Evolutionary conservation across 768 basidiomycete genomes (phyloP), one percentile per base, ranked within the genome.

Genomic region (Pulveroboletus ravenelii): DNA sequence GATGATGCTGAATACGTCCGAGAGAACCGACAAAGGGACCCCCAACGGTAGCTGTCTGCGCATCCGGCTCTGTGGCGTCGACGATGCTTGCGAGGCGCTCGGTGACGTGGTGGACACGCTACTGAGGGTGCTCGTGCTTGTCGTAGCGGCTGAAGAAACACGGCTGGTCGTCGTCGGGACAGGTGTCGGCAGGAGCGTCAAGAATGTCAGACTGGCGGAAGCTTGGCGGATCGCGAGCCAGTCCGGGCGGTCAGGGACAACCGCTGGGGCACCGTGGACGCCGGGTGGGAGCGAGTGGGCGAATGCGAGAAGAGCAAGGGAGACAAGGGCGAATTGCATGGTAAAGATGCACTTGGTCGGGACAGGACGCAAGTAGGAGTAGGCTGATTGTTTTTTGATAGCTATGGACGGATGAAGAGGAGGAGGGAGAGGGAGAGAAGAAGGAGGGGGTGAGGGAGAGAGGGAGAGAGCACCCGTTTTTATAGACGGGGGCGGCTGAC

Each of bases 291-390:
- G 15, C 25, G 55, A 53, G n/a, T 48, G 48, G 30, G 49, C 53
- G 13, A 66, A 48, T 0, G 53, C 52, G 44, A 68, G 45, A 41
- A 63, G 52, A 47, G 50, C 52, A 18, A 61, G 32, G 6, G 64
- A 51, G 38, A 57, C 35, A 50, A 48, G 27, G 17, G 58, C 23
- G 49, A 54, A 59, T 53, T 53, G 64, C 64, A 66, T 68, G 48
- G 17, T 61, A 51, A 45, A 55, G 34, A 62, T 66, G 59, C 55
- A 55, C 57, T 54, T 47, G 55, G 51, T 55, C 51, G 48, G 53
- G 47, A 41, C 58, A 47, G 47, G 59, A 59, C 51, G 38, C 55
- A 54, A 57, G 54, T 41, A 32, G 13, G 50, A 52, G 54, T 45
- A 60, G 58, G 47, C 0, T 53, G 61, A n/a, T 52, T 53, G 46